Evolutionary conservation across 305 asterid genomes (phyloP).

Genomic region (Solanum hybrid): DNA sequence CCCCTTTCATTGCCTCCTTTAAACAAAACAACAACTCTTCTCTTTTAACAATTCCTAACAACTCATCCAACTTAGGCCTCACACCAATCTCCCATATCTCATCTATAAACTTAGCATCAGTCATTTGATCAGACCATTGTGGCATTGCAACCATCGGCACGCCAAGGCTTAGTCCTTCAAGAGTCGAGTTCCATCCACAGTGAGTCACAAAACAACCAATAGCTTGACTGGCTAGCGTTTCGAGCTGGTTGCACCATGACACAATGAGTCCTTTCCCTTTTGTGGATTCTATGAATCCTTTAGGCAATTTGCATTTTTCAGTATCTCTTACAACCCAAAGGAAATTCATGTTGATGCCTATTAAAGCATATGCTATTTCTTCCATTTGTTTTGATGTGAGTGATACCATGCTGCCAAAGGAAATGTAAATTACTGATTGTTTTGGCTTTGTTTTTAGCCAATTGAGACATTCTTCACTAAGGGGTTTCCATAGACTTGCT

Average conservation of each 20-base stretch:
- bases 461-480: conserved; percentile 28
- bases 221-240: conserved; percentile 32
- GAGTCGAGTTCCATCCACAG: conserved; percentile 61
- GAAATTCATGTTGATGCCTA: conserved; percentile 22
- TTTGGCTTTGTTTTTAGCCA: conserved; percentile 46
- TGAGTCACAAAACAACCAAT: conserved; percentile 59
- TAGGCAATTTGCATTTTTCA: conserved; percentile 34
- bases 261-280: conserved; percentile 34
- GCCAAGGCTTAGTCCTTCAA: conserved; percentile 33
- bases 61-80: conserved; percentile 49
- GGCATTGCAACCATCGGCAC: conserved; percentile 66
- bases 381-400: conserved; percentile 38
- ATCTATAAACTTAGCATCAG: conserved; percentile 51
- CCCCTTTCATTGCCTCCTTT: conserved; percentile 46
- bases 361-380: conserved; percentile 42
- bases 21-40: conserved; percentile 40
- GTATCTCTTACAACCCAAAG: conserved; percentile 58
- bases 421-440: conserved; percentile 47
- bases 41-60: conserved; percentile 36
- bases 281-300: conserved; percentile 17
- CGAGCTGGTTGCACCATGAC: conserved; percentile 68
- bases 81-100: conserved; percentile 57
- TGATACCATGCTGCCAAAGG: conserved; percentile 72
- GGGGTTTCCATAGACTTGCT: conserved; percentile 69
- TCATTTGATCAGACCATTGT: conserved; percentile 59